Base-by-base conservation (phyloP, 2,329 filamentous ascomycete genomes). In the Escovopsis sp. region DNA sequence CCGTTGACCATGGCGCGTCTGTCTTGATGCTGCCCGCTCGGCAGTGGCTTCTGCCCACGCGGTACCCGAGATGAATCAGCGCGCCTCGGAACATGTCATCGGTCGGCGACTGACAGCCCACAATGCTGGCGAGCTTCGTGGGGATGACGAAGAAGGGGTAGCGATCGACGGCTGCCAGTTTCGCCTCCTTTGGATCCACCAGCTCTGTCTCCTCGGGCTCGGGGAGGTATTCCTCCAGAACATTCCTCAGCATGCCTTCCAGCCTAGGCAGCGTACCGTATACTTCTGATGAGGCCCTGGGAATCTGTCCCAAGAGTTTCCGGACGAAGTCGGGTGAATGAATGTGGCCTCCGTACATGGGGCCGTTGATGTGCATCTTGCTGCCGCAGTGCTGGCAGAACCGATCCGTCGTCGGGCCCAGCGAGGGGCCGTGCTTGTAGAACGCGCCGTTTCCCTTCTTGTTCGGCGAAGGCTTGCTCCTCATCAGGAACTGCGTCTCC, bases 321-420 rank as follows among this genome's bases (percentile, higher is more conserved):
- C 83, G 74, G 47, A 98, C 77, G 55, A 95, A 98, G 2, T 78
- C 75, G 6, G 77, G 72, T 37, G 87, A 87, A 61, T 98, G 91
- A 8, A 98, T 67, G 18, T 82, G 83, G 1, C 91, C 91, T 32
- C 77, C 88, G 66, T 88, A 98, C 89, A 98, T 96, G 1, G 91
- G 91, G 2, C 91, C 91, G 4, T 79, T 82, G 12, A 96, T 60
- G 60, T 96, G 91, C 63, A 82, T 93, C 57, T 82, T 89, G 55
- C 74, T 78, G 8, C 82, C 84, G 57, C 91, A 98, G 59, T 96
- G 86, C 46, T 78, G 72, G 60, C 91, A 98, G 34, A 70, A 64
- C 12, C 72, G 69, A 44, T 77, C 72, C 4, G 75, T 66, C 1
- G 75, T 72, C 1, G 88, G 86, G 0, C 72, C 88, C 54, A 82